Base-by-base conservation (phyloP, 106 monocot genomes). In the Acorus calamus region DNA sequence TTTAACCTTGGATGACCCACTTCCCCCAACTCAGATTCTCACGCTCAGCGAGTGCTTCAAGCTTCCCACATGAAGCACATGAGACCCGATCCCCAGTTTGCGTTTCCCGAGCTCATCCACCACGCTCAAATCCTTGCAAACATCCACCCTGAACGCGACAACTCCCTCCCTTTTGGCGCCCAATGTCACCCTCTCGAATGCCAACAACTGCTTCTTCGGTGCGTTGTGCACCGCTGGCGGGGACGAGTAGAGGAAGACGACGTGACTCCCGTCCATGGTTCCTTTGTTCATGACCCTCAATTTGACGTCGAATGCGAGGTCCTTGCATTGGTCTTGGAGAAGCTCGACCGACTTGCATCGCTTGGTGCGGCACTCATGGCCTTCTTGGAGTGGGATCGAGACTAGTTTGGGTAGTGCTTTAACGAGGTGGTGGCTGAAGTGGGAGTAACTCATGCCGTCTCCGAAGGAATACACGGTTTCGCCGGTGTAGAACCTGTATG, bases 401-500 rank as follows among this genome's bases (percentile, higher is more conserved):
- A 98, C 65, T 0, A 43, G 58, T 11, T 78, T 74, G 3, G 91
- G 96, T 28, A 28, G 1, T 2, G 88, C 87, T 57, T 66, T 57
- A 10, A 85, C 50, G 0, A 98, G 81, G 55, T 64, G 66, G 75
- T 98, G 91, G 10, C 54, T 46, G 77, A 60, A 85, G 3, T 46
- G 43, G 5, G 71, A 68, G 83, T 98, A 98, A 81, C 96, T 98
- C 59, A 98, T 54, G 11, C 91, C 91, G 52, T 91, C 82, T 4
- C 91, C 96, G 63, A 98, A 98, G 8, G 76, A 10, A 59, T 98
- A 98, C 49, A 92, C 61, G 13, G 63, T 69, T 11, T 84, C 82
- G 14, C 96, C 96, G 4, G 80, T 92, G 91, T 98, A 92, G 80
- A 98, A 98, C 46, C 96, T 69, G 62, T 98, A 92, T 2, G 91